phyloP scores from a whole-genome alignment of 2,329 filamentous ascomycete genomes.

The Alternaria conjuncta region DNA sequence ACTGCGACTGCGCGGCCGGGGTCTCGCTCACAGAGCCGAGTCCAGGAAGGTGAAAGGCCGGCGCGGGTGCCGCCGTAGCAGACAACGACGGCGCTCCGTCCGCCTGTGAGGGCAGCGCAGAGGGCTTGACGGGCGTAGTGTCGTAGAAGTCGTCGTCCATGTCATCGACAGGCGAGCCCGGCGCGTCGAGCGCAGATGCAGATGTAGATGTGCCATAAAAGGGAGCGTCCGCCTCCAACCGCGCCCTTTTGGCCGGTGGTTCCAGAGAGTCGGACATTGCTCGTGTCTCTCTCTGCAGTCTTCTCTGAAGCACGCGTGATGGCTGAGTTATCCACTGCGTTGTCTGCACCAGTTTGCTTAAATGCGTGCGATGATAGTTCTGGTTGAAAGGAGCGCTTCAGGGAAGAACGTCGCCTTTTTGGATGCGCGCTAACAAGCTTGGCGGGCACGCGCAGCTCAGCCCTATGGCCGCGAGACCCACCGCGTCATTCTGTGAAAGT shows the following conservation, averaged over 20 bases:
- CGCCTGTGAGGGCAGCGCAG: slow-evolving; percentile 24
- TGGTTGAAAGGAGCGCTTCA: slow-evolving; percentile 18
- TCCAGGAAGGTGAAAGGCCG: slow-evolving; percentile 43
- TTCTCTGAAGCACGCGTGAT: slow-evolving; percentile 33
- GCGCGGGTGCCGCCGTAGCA: slow-evolving; percentile 32
- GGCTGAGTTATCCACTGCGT: slow-evolving; percentile 35
- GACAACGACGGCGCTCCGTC: slow-evolving; percentile 23
- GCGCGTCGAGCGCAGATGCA: slow-evolving; percentile 44
- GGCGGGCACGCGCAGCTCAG: slow-evolving; percentile 27
- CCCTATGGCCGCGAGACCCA: slow-evolving; percentile 21
- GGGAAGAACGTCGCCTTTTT: slow-evolving; percentile 37
- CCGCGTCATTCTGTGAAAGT: slow-evolving; percentile 1
- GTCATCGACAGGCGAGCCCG: slow-evolving; percentile 49
- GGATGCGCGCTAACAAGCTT: slow-evolving; percentile 30
- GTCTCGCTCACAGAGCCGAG: slow-evolving; percentile 41
- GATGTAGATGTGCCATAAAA: slow-evolving; percentile 37
- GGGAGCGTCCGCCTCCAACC: slow-evolving; percentile 47
- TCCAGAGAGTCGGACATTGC: slow-evolving; percentile 45
- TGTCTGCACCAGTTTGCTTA: slow-evolving; percentile 37
- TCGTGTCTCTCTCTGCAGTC: slow-evolving; percentile 31
- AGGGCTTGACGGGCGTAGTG: slow-evolving; percentile 38
- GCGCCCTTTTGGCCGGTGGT: slow-evolving; percentile 52
- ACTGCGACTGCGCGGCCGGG: slow-evolving; percentile 29
- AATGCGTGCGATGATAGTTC: slow-evolving; percentile 32
- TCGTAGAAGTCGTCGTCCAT: slow-evolving; percentile 50